A percentile compares a stretch with the other conserved stretches of the same genome.
Conservation (phyloP, 495 filamentous ascomycete species). For the Aspergillus sclerotioniger region DNA sequence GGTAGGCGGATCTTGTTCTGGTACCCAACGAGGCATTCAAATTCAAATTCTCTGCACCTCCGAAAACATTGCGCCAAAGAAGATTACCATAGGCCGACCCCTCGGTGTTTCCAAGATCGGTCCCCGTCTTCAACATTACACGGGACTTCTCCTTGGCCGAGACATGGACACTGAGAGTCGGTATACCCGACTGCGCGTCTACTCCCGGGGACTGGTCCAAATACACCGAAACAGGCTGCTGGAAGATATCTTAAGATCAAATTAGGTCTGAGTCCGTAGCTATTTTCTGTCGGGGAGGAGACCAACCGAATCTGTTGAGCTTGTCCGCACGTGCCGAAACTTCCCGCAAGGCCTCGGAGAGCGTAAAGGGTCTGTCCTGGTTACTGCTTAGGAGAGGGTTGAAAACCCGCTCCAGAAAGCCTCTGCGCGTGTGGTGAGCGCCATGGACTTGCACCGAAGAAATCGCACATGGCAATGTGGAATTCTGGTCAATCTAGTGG, state of each 20-base stretch:
- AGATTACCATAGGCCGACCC: conserved; percentile 86
- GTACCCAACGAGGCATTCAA: conserved; percentile 84
- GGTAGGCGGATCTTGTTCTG: conserved; percentile 84
- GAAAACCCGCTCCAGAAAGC: conserved; percentile 78
- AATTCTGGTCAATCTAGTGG: conserved; percentile 71
- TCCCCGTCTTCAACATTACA: conserved; percentile 83
- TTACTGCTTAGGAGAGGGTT: conserved; percentile 70
- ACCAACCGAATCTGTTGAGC: conserved; percentile 75
- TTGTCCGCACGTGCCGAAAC: conserved; percentile 66
- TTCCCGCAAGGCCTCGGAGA: conserved; percentile 71
- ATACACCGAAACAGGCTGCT: conserved; percentile 75
- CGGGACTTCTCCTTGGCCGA: conserved; percentile 74
- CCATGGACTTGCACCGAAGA: conserved; percentile 77
- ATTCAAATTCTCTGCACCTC: conserved; percentile 86
- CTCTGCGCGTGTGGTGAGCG: conserved; percentile 70
- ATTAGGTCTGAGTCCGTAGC: conserved; percentile 16
- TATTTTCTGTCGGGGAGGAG: not conserved
- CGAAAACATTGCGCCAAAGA: conserved; percentile 86
- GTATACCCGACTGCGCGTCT: conserved; percentile 51
- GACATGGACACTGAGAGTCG: conserved; percentile 76
- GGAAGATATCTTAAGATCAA: conserved; percentile 69
- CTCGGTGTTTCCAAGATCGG: conserved; percentile 86
- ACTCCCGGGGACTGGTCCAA: conserved; percentile 68
- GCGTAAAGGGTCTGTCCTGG: conserved; percentile 64
- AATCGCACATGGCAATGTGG: conserved; percentile 75